A percentile compares a stretch with the other conserved stretches of the same genome.
Conservation (phyloP, 2,329 filamentous ascomycete species). For the Trichophyton schoenleinii region DNA sequence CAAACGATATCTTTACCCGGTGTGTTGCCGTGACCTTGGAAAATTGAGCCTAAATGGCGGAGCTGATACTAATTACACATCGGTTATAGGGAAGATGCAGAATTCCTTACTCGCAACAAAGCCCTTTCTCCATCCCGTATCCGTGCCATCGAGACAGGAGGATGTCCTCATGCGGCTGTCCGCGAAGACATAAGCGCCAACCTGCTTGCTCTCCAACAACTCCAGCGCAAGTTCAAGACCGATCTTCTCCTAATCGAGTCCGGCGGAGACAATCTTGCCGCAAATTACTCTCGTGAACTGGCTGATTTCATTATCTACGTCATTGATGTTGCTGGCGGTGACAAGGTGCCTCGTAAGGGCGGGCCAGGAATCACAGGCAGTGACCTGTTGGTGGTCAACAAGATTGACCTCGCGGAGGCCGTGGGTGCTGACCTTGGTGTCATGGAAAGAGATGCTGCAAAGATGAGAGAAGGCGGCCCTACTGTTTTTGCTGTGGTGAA, state of each 20-base stretch:
- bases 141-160: conserved; percentile 91
- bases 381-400: conserved; percentile 88
- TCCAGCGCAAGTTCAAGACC: conserved; percentile 66
- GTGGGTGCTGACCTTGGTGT: conserved; percentile 82
- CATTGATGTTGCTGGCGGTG: conserved; percentile 89
- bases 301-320: conserved; percentile 98
- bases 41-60: background rate
- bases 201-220: conserved; percentile 77
- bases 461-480: conserved; percentile 90
- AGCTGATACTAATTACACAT: background rate
- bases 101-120: conserved; percentile 80
- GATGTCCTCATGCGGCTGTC: conserved; percentile 91
- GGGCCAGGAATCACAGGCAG: conserved; percentile 95
- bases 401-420: conserved; percentile 84
- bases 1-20: conserved; percentile 96
- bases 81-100: conserved; percentile 65
- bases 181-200: conserved; percentile 94
- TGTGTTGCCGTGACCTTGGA: conserved; percentile 16
- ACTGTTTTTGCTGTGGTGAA: conserved; percentile 98
- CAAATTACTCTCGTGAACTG: conserved; percentile 89
- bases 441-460: conserved; percentile 88
- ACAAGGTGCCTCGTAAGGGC: conserved; percentile 93
- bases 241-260: conserved; percentile 89
- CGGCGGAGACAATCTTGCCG: conserved; percentile 90
- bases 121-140: conserved; percentile 76